Evolutionary conservation across 2,329 filamentous ascomycete genomes (phyloP), one percentile per base, ranked within the genome.

Genomic region (Lachnellula subtilissima): DNA sequence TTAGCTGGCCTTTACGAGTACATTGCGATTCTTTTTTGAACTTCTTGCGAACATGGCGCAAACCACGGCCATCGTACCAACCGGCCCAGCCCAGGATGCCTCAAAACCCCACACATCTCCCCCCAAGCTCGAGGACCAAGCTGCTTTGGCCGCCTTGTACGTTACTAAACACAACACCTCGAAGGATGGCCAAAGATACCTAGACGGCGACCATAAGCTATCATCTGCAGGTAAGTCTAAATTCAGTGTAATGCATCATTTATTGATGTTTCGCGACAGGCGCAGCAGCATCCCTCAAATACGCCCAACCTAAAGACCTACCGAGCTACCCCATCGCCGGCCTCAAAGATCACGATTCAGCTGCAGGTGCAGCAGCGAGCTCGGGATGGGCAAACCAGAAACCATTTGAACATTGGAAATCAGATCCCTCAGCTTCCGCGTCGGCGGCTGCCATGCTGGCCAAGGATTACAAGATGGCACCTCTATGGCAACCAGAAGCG

Each of bases 301-400:
- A 91, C 76, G 88, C 88, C 57, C 80, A 83, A 65, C 82, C 88
- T 45, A 78, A 84, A 67, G 85, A 89, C 64, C 80, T 94, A 22
- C 89, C 89, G 39, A 88, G 86, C 66, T 93, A 80, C 65, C 88
- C 89, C 12, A 85, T 86, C 9, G 70, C 78, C 55, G 87, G 88
- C 39, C 77, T 90, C 43, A 69, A 76, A 49, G 74, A 74, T 55
- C 72, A 76, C 48, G 74, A 72, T 43, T 73, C 77, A 51, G 89
- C 89, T 55, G 89, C 89, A 58, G 82, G 86, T 61, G 84, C 88
- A 54, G 91, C 90, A 53, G 89, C 89, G 42, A 82, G 80, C 51
- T 75, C 93, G 47, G 89, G 89, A 50, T 88, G 89, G 77, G 78
- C 83, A 49, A 88, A 83, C 67, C 83, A 83, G 64, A 88, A 83